phyloP scores from a whole-genome alignment of 2,329 filamentous ascomycete genomes.

The Alternaria dauci region DNA sequence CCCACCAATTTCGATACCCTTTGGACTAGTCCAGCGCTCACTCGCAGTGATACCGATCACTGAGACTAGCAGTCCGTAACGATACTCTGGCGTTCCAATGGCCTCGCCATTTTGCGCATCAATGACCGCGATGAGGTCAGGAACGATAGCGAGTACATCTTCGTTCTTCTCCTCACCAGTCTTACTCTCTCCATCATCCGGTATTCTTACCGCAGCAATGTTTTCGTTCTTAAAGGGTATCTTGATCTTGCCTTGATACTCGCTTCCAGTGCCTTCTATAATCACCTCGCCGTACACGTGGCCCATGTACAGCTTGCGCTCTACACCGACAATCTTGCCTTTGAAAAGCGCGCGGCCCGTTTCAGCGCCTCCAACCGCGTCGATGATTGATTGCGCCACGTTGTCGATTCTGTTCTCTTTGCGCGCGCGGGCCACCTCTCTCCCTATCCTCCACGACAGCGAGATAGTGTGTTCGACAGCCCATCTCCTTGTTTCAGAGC shows the following conservation, averaged over 20 bases:
- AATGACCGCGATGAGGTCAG: slow-evolving; percentile 60
- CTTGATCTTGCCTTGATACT: slow-evolving; percentile 60
- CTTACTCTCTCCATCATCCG: slow-evolving; percentile 30
- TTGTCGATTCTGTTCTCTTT: slow-evolving; percentile 48
- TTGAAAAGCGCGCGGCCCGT: slow-evolving; percentile 54
- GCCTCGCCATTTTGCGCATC: slow-evolving; percentile 60
- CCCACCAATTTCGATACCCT: slow-evolving; percentile 61
- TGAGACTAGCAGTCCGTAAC: slow-evolving; percentile 62
- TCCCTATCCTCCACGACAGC: slow-evolving; percentile 51
- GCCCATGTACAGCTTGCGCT: slow-evolving; percentile 53
- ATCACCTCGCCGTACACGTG: slow-evolving; percentile 55
- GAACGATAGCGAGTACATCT: slow-evolving; percentile 58
- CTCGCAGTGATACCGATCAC: slow-evolving; percentile 65
- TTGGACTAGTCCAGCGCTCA: slow-evolving; percentile 61
- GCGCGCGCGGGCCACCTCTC: slow-evolving; percentile 47
- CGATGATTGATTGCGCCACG: slow-evolving; percentile 52
- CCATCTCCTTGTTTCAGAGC: slow-evolving; percentile 49
- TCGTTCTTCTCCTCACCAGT: slow-evolving; percentile 48
- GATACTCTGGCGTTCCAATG: slow-evolving; percentile 64
- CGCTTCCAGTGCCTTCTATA: slow-evolving; percentile 43
- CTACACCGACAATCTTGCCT: slow-evolving; percentile 57
- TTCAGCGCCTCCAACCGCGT: slow-evolving; percentile 52
- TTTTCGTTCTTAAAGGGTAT: slow-evolving; percentile 80
- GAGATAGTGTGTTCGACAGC: slow-evolving; percentile 52
- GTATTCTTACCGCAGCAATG: slow-evolving; percentile 62